Conservation (phyloP, 2,329 filamentous ascomycete species). For the Rhexocercosporidium sp. region DNA sequence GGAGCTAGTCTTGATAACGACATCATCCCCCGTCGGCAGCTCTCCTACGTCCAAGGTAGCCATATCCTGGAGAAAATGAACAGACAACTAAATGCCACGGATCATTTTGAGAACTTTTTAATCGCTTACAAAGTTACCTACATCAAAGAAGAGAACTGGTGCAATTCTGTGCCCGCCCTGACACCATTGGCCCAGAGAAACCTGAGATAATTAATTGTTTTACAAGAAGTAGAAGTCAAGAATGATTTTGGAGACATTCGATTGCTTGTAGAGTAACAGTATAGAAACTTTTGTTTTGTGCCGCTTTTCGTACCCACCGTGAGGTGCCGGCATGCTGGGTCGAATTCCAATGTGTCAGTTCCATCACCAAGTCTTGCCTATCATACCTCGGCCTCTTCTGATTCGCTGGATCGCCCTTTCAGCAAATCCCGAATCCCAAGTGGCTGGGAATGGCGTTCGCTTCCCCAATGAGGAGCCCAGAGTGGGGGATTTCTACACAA, state of each 20-base stretch:
- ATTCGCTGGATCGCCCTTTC: not conserved
- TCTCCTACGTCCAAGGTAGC: constrained; percentile 15
- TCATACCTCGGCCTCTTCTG: not conserved
- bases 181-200: too few species aligned
- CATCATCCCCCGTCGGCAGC: constrained; percentile 14
- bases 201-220: too few species aligned
- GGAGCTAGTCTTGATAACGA: constrained; percentile 19
- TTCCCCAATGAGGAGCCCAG: not conserved
- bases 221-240: too few species aligned
- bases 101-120: too few species aligned
- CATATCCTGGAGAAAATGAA: constrained; percentile 15
- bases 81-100: too few species aligned
- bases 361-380: constrained; percentile 1
- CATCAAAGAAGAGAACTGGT: too few species aligned
- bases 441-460: constrained; percentile 4
- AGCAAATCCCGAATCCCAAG: not conserved
- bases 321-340: constrained; percentile 1
- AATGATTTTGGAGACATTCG: too few species aligned
- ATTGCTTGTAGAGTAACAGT: too few species aligned
- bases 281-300: too few species aligned
- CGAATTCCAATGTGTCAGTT: constrained; percentile 3
- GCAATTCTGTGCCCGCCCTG: too few species aligned
- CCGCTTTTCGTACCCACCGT: too few species aligned
- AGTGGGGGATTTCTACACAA: constrained; percentile 1
- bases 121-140: too few species aligned